These are phyloP conservation scores for Backusella psychrophila DNA, from an alignment of 192 early-diverging fungal genomes.

Conservation along the genomic window DNA sequence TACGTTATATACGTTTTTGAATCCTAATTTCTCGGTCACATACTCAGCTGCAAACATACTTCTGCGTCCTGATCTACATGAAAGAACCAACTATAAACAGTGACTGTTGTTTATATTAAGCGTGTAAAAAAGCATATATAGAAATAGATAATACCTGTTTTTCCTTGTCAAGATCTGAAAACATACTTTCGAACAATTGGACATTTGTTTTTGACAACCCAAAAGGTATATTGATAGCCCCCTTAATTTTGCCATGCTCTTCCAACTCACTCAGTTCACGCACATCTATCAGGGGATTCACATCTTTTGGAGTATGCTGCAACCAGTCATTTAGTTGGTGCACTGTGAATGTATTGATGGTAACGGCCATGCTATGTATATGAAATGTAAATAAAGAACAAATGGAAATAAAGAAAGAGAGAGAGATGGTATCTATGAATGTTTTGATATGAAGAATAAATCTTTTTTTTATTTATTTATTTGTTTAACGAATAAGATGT, in stretches of 20 bases:
- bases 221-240: conserved; percentile 8
- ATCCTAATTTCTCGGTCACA: conserved; percentile 1
- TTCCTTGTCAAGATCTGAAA: conserved; percentile 3
- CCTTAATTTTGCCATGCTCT: conserved; percentile 7
- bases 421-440: not conserved
- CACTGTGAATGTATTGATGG: not conserved
- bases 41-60: conserved; percentile 12
- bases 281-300: conserved; percentile 6
- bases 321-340: not conserved
- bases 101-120: not conserved
- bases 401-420: not conserved
- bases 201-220: not conserved
- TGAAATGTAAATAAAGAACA: not conserved
- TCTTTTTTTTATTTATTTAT: not conserved
- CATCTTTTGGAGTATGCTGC: not conserved
- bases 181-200: conserved; percentile 1
- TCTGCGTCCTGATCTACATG: conserved; percentile 21
- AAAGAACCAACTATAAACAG: not conserved
- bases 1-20: conserved; percentile 1
- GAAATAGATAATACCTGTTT: not conserved
- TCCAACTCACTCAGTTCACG: conserved; percentile 7
- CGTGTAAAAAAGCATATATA: not conserved
- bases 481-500: not conserved
- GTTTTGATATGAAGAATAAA: not conserved
- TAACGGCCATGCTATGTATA: not conserved